A percentile compares a stretch with the other conserved stretches of the same genome.
Evolutionary conservation across 2,329 filamentous ascomycete species (phyloP).

Genomic region (Epichloe festucae): DNA sequence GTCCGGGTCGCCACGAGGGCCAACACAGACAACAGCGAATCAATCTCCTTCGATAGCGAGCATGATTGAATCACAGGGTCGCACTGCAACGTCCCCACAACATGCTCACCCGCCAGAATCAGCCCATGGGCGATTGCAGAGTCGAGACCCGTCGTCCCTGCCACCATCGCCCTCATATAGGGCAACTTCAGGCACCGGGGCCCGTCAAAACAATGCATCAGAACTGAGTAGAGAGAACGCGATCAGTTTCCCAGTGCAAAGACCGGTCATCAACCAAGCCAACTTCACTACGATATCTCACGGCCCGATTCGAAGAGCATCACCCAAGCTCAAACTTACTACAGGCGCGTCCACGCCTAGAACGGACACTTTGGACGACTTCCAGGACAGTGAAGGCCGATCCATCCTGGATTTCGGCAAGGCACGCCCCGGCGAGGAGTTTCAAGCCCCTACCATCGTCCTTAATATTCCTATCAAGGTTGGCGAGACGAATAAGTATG

Average conservation of each 20-base stretch:
- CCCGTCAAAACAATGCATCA: slow-evolving; percentile 16
- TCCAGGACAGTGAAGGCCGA: slow-evolving; percentile 31
- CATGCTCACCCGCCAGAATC: slow-evolving; percentile 14
- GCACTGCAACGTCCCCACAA: slow-evolving; percentile 16
- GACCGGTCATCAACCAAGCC: slow-evolving; percentile 24
- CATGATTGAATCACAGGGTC: slow-evolving; percentile 52
- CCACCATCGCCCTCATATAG: slow-evolving; percentile 30
- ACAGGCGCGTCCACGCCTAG: slow-evolving; percentile 33
- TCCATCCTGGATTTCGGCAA: slow-evolving; percentile 51
- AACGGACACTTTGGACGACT: slow-evolving; percentile 35
- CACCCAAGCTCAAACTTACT: slow-evolving; percentile 33
- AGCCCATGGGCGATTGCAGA: slow-evolving; percentile 19
- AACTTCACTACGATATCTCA: slow-evolving; percentile 29
- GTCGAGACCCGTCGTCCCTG: slow-evolving; percentile 23
- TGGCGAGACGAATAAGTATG: slow-evolving; percentile 74
- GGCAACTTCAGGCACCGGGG: slow-evolving; percentile 19
- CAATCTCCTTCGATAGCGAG: slow-evolving; percentile 79
- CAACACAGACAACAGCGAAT: slow-evolving; percentile 19
- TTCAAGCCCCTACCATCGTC: slow-evolving; percentile 61
- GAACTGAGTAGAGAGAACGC: slow-evolving; percentile 26
- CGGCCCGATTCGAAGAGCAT: slow-evolving; percentile 30
- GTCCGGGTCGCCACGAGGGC: slow-evolving; percentile 36
- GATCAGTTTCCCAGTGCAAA: slow-evolving; percentile 12
- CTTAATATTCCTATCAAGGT: slow-evolving; percentile 63
- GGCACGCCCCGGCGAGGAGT: slow-evolving; percentile 44